Conservation (phyloP, 768 basidiomycete species). For the Pleurotus tuber-regium region DNA sequence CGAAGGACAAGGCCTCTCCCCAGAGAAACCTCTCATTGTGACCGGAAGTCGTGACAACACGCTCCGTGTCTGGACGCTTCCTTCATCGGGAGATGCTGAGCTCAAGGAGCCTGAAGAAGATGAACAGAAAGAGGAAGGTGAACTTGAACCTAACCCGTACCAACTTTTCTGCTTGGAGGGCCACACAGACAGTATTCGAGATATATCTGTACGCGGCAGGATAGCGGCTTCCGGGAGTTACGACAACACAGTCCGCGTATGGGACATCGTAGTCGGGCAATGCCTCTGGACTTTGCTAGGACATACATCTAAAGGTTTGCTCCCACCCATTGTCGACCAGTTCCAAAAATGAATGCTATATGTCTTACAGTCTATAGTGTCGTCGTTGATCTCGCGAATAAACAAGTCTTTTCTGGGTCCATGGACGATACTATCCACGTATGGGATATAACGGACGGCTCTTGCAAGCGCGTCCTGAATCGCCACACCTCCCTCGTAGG, state of each 20-base stretch:
- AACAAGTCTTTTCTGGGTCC: constrained; percentile 14
- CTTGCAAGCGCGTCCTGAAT: neutral
- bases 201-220: neutral
- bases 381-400: neutral
- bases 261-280: constrained; percentile 9
- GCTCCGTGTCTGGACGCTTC: constrained; percentile 2
- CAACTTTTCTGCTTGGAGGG: constrained; percentile 1
- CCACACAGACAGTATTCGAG: constrained; percentile 4
- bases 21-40: neutral
- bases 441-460: constrained; percentile 11
- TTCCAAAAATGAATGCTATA: no score
- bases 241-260: constrained; percentile 15
- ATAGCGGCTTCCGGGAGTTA: constrained; percentile 11
- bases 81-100: neutral
- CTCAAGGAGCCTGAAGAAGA: neutral
- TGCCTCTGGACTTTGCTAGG: constrained; percentile 6
- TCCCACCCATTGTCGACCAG: no score
- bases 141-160: neutral
- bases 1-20: neutral
- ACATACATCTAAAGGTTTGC: neutral
- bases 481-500: neutral
- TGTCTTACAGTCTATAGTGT: constrained; percentile 2
- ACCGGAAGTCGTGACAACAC: constrained; percentile 2
- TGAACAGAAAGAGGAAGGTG: no score
- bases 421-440: constrained; percentile 13